phyloP scores from a whole-genome alignment of 2,329 filamentous ascomycete genomes.

The Diplodia intermedia region DNA sequence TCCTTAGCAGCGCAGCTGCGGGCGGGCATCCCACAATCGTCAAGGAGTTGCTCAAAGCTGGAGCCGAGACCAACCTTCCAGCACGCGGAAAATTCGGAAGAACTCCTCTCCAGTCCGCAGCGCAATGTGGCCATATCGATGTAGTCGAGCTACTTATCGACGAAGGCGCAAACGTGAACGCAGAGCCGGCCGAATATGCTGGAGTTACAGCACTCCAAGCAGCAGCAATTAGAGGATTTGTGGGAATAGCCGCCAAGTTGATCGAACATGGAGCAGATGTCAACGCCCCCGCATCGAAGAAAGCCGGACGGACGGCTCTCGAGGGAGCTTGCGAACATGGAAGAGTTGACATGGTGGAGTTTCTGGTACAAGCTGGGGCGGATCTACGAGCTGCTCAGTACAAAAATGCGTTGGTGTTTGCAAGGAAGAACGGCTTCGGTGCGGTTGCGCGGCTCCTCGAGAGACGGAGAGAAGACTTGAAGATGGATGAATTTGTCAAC shows the following conservation, averaged over 20 bases:
- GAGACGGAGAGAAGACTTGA: not conserved
- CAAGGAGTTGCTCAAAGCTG: not conserved
- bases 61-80: not conserved
- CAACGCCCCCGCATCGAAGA: constrained; percentile 35
- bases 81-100: not conserved
- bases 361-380: constrained; percentile 40
- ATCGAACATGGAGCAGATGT: constrained; percentile 37
- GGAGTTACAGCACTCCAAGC: constrained; percentile 42
- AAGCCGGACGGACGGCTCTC: constrained; percentile 40
- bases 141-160: constrained; percentile 34
- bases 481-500: too few relatives aligned
- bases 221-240: constrained; percentile 38
- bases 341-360: constrained; percentile 41
- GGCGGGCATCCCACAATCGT: not conserved
- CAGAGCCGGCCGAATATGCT: not conserved
- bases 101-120: not conserved
- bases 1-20: not conserved
- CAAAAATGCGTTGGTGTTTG: not conserved
- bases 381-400: not conserved
- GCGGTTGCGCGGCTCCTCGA: constrained; percentile 9
- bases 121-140: not conserved
- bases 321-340: constrained; percentile 42
- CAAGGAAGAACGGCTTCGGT: not conserved
- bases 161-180: constrained; percentile 32
- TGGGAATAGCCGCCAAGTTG: constrained; percentile 37